These are phyloP conservation scores for Aspergillus conjunctus DNA, from an alignment of 495 filamentous ascomycete genomes.

Conservation along the genomic window DNA sequence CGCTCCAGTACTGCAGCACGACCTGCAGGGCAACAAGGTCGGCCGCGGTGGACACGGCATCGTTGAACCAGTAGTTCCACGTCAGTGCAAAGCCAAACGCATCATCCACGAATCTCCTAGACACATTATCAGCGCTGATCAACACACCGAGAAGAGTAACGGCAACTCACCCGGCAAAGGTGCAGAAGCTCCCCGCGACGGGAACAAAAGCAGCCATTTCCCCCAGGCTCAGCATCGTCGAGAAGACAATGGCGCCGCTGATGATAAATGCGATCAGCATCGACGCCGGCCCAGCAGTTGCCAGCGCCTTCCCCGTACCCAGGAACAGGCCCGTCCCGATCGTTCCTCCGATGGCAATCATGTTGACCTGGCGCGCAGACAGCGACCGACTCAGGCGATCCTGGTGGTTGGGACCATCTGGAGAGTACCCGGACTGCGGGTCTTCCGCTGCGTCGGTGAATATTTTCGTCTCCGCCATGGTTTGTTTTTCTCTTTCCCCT, in stretches of 20 bases:
- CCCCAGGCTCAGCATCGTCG: conserved; percentile 53
- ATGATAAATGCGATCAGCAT: conserved; percentile 60
- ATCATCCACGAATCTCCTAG: conserved; percentile 59
- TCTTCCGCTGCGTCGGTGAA: too few relatives aligned
- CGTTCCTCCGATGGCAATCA: conserved; percentile 65
- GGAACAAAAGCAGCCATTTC: conserved; percentile 56
- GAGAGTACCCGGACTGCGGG: too few relatives aligned
- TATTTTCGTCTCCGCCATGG: too few relatives aligned
- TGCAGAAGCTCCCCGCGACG: conserved; percentile 54
- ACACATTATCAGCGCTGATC: conserved; percentile 8
- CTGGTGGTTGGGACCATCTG: conserved; percentile 11
- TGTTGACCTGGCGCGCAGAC: conserved; percentile 58
- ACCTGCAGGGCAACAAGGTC: conserved; percentile 58
- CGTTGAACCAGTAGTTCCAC: conserved; percentile 64
- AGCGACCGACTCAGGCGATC: conserved; percentile 21
- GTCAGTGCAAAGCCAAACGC: conserved; percentile 54
- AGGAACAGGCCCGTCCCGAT: conserved; percentile 70
- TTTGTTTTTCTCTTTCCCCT: too few relatives aligned
- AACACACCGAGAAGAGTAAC: not conserved
- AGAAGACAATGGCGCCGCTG: conserved; percentile 50
- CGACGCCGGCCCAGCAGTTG: conserved; percentile 62
- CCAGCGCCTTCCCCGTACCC: conserved; percentile 60
- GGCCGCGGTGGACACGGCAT: conserved; percentile 57
- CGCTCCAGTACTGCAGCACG: conserved; percentile 54
- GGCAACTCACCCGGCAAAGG: conserved; percentile 49